A percentile compares a stretch with the other conserved stretches of the same genome.
Evolutionary conservation across 768 basidiomycete species (phyloP).

Genomic region (Pulveroboletus sp.): DNA sequence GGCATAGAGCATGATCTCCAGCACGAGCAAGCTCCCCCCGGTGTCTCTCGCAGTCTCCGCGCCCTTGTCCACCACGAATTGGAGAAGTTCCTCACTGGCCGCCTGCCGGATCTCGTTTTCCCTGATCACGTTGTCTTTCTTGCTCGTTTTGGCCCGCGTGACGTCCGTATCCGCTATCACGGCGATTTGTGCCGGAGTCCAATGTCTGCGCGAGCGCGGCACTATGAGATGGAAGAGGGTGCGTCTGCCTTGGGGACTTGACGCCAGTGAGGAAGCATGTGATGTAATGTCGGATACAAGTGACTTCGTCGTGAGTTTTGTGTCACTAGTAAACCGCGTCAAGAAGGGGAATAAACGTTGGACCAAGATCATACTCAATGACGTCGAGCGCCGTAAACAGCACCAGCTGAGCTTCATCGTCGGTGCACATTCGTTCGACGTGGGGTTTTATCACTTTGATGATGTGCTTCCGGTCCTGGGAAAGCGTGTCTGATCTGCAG

Average conservation of each 20-base stretch:
- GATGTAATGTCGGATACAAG: slow-evolving; percentile 67
- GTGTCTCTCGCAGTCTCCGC: slow-evolving; percentile 66
- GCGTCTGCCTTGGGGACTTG: slow-evolving; percentile 71
- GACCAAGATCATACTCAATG: slow-evolving; percentile 61
- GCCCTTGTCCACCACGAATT: slow-evolving; percentile 62
- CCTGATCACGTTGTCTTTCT: slow-evolving; percentile 66
- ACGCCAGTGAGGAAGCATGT: slow-evolving; percentile 53
- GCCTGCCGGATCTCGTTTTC: slow-evolving; percentile 67
- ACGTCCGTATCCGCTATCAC: slow-evolving; percentile 71
- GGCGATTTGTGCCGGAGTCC: slow-evolving; percentile 76
- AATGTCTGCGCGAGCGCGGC: slow-evolving; percentile 81
- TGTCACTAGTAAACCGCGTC: slow-evolving; percentile 56
- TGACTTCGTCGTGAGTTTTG: slow-evolving; percentile 81
- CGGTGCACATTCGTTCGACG: slow-evolving; percentile 79
- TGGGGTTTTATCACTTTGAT: slow-evolving; percentile 88
- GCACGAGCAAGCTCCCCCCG: slow-evolving; percentile 71
- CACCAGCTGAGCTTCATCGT: slow-evolving; percentile 87
- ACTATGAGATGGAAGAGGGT: slow-evolving; percentile 78
- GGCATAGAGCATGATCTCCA: slow-evolving; percentile 80
- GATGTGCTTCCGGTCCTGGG: slow-evolving; percentile 85
- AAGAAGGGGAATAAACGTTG: background rate
- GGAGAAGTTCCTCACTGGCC: slow-evolving; percentile 71
- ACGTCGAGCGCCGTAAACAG: slow-evolving; percentile 88
- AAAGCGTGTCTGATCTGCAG: background rate
- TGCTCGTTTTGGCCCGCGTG: slow-evolving; percentile 69